Base-by-base conservation (phyloP, 23 red algal species). In the Chondrus crispus region DNA sequence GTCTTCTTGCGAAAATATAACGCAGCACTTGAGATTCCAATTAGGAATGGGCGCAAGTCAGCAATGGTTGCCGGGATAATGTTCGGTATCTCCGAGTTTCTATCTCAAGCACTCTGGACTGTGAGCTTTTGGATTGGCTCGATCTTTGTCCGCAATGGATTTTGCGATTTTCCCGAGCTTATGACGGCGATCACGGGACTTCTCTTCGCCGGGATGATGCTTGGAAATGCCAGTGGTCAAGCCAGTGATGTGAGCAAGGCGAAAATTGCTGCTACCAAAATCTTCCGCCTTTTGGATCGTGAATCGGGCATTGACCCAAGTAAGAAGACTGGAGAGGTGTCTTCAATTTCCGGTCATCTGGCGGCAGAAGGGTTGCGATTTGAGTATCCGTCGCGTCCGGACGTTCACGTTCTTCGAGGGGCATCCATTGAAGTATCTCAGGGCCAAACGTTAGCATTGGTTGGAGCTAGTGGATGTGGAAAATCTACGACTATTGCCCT, bases 401-500 rank as follows among this genome's bases (percentile, higher is more conserved):
- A 99, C 48, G 93, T 96, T 2, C 55, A 68, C 12, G 95, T 99
- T 37, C 87, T 99, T 14, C 92, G 93, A 53, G 94, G 93, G 7
- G 50, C 95, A 80, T 92, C 84, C 3, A 84, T 96, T 2, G 51
- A 51, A 29, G 92, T 96, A 30, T 83, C 83, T 41, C 82, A 41
- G n/a, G 97, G 97, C 16, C 82, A 96, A 86, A 99, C 95, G 20
- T 83, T 99, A 19, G 97, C 97, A 12, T 28, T 99, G 30, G 97
- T 99, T 18, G 97, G 97, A 35, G 92, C 68, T 10, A 96, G 94
- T 62, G 97, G 97, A 9, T 81, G 84, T 76, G 97, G 97, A 46
- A 99, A 99, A 36, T 88, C 77, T 4, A 99, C 97, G 7, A 72
- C 95, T 35, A 78, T 99, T 16, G 54, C 69, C 16, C 91, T 99